A percentile compares a stretch with the other conserved stretches of the same genome.
These are phyloP conservation scores for Aspergillus egyptiacus DNA, from an alignment of 495 filamentous ascomycete species.

Conservation along the genomic window DNA sequence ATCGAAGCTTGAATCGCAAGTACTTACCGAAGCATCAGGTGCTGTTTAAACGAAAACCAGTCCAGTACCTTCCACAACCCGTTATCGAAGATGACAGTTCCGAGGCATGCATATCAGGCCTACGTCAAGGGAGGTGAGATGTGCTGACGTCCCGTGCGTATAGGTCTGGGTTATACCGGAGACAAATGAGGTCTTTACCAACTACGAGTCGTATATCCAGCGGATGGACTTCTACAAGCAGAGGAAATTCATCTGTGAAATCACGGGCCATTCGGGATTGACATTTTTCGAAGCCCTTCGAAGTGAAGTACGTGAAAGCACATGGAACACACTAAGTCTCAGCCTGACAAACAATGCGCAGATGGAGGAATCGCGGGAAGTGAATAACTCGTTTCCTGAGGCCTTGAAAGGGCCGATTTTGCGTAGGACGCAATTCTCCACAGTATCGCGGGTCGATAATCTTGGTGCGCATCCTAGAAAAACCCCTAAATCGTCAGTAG, in stretches of 20 bases:
- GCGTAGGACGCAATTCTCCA: conserved; percentile 84
- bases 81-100: conserved; percentile 70
- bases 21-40: conserved; percentile 56
- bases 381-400: conserved; percentile 88
- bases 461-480: conserved; percentile 53
- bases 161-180: conserved; percentile 89
- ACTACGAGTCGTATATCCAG: conserved; percentile 81
- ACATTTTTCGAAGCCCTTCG: conserved; percentile 91
- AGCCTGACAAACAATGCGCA: conserved; percentile 26
- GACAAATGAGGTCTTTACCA: conserved; percentile 84
- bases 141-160: conserved; percentile 7
- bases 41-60: conserved; percentile 91
- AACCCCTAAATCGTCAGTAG: not conserved
- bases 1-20: not conserved
- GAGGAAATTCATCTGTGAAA: conserved; percentile 88
- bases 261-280: conserved; percentile 86
- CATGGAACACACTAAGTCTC: not conserved
- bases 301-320: conserved; percentile 70
- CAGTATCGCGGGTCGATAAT: conserved; percentile 83
- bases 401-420: conserved; percentile 86
- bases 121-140: not conserved
- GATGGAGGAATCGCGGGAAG: conserved; percentile 79
- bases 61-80: conserved; percentile 70
- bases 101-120: conserved; percentile 52
- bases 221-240: conserved; percentile 92